Evolutionary conservation across 495 filamentous ascomycete species (phyloP).

Genomic region (Penicillium cataractarum): DNA sequence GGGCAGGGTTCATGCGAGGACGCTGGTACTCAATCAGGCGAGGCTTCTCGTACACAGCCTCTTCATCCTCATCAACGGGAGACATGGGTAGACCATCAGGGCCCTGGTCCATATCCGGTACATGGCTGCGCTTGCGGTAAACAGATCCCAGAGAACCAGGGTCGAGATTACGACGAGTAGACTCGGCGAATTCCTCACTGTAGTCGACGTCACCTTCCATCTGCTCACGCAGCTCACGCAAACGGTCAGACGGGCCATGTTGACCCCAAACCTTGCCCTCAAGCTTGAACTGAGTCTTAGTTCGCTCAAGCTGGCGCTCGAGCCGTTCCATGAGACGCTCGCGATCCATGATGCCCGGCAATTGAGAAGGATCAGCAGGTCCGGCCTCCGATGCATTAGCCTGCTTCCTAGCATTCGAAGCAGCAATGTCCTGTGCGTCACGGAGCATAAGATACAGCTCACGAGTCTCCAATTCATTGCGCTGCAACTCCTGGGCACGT

Average conservation of each 20-base stretch:
- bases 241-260: conserved; percentile 82
- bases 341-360: conserved; percentile 91
- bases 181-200: conserved; percentile 53
- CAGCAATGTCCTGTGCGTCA: conserved; percentile 95
- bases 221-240: conserved; percentile 88
- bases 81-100: conserved; percentile 42
- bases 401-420: conserved; percentile 75
- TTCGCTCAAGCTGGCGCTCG: conserved; percentile 91
- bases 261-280: conserved; percentile 94
- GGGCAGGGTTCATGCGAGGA: conserved; percentile 72
- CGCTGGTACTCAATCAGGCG: conserved; percentile 68
- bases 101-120: conserved; percentile 46
- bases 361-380: conserved; percentile 64
- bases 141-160: conserved; percentile 69
- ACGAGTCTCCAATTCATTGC: conserved; percentile 92
- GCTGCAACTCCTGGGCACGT: conserved; percentile 88
- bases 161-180: conserved; percentile 52
- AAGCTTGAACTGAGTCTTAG: conserved; percentile 97
- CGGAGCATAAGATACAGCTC: conserved; percentile 98
- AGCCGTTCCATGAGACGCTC: conserved; percentile 89
- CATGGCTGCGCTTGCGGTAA: conserved; percentile 60
- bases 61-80: conserved; percentile 43
- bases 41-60: conserved; percentile 65
- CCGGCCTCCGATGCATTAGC: conserved; percentile 36
- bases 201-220: conserved; percentile 74